Base-by-base conservation (phyloP, 495 filamentous ascomycete species). In the Talaromyces thailandensis region DNA sequence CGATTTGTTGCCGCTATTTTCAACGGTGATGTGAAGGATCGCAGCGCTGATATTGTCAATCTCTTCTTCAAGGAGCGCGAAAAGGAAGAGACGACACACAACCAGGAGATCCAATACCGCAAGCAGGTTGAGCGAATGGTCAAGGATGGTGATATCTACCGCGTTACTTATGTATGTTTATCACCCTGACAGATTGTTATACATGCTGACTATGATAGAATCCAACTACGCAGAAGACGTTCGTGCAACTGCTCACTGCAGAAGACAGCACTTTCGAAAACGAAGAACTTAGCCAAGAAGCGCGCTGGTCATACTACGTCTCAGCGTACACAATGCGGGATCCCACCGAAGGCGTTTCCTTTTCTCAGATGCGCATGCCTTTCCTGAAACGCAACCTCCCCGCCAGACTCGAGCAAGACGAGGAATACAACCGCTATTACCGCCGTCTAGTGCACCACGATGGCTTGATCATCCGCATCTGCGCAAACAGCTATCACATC, bases 281-380 rank as follows among this genome's bases (percentile, higher is more conserved):
- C 58, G 80, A 82, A 32, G 80, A 82, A 24, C 70, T 88, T 31
- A 82, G 76, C 64, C 72, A 77, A 29, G 82, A 85, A 60, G 80
- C 81, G 52, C 81, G 80, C 57, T 98, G 93, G 93, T 88, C 89
- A 56, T 93, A 93, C 79, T 99, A 99, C 69, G 89, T 96, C 48
- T 91, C 91, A 45, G 90, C 92, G 9, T 99, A 88, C 74, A 87
- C 88, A 55, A 89, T 90, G 69, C 80, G 91, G 50, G 92, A 95
- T 62, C 89, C 88, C 6, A 99, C 95, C 14, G 95, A 99, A 73
- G 90, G 90, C 28, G 81, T 97, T 6, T 76, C 81, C 6, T 80
- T 86, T 45, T 79, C 79, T 6, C 81, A 82, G 23, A 79, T 95
- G 67, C 79, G 70, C 76, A 86, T 81, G 74, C 86, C 79, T 52